A percentile compares a stretch with the other conserved stretches of the same genome.
Conservation (phyloP, 257 asterid genomes). For the Echites panduratus region DNA sequence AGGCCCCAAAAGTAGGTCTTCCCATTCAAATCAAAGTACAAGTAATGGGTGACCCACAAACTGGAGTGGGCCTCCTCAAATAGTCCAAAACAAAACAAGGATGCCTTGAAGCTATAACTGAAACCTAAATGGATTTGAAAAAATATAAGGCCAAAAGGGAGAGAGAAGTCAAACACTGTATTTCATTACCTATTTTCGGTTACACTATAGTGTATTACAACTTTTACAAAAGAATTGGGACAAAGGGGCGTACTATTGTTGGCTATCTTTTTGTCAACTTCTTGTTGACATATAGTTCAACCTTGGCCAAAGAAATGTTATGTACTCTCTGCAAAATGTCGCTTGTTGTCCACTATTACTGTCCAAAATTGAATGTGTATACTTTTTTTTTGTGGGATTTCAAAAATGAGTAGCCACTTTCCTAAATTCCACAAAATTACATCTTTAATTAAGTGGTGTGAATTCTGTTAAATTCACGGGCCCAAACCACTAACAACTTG, state of each 20-base stretch:
- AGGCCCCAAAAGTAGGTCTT: too few species aligned
- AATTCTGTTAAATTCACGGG: background rate
- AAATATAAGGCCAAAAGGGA: too few species aligned
- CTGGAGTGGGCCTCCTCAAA: too few species aligned
- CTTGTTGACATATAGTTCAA: background rate
- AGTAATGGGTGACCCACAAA: too few species aligned
- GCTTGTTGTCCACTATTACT: background rate
- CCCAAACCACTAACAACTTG: background rate
- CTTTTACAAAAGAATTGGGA: background rate
- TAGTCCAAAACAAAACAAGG: too few species aligned
- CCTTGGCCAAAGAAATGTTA: background rate
- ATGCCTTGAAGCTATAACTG: too few species aligned
- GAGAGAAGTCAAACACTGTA: too few species aligned
- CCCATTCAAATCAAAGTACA: too few species aligned
- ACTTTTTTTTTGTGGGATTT: background rate
- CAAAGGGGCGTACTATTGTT: background rate
- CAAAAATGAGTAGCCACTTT: background rate
- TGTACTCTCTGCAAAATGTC: background rate
- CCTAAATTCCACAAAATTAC: background rate
- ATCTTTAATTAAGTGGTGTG: background rate
- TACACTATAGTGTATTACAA: too few species aligned
- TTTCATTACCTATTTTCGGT: too few species aligned
- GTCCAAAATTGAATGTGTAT: background rate
- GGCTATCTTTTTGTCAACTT: background rate
- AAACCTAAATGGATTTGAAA: too few species aligned